phyloP scores from a whole-genome alignment of 768 basidiomycete genomes.

The Serendipita indica region DNA sequence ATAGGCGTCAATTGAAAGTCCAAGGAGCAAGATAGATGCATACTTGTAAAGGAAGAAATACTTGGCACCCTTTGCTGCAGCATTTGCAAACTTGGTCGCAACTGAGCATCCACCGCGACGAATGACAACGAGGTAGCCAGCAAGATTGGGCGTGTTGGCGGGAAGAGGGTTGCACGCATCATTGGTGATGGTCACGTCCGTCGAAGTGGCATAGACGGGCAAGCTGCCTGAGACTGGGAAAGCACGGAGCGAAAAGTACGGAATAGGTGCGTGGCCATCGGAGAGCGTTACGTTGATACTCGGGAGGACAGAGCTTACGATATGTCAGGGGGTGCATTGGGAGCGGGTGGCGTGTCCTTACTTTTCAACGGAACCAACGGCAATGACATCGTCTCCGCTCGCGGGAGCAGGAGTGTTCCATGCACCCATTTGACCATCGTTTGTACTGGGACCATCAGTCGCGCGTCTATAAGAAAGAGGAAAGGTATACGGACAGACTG shows the following conservation, averaged over 20 bases:
- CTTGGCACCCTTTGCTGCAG: constrained; percentile 16
- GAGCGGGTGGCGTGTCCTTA: background rate
- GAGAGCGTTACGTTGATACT: constrained; percentile 6
- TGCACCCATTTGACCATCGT: constrained; percentile 6
- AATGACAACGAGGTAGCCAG: constrained; percentile 21
- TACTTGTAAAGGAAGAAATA: constrained; percentile 13
- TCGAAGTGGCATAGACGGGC: constrained; percentile 22
- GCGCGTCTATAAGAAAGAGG: background rate
- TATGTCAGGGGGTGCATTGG: background rate
- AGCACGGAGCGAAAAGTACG: background rate
- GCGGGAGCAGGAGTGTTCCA: constrained; percentile 5
- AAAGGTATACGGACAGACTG: background rate
- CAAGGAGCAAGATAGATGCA: background rate
- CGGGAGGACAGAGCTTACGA: background rate
- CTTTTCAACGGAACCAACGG: constrained; percentile 11
- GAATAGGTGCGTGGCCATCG: background rate
- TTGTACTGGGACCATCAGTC: background rate
- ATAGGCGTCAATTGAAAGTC: background rate
- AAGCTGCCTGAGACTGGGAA: constrained; percentile 15
- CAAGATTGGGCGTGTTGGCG: constrained; percentile 18
- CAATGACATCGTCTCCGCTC: constrained; percentile 6
- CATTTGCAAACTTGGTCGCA: constrained; percentile 18
- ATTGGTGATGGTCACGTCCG: constrained; percentile 16
- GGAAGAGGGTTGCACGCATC: constrained; percentile 22
- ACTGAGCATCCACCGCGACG: constrained; percentile 22